Base-by-base conservation (phyloP, 495 filamentous ascomycete species). In the Neohortaea acidophila region DNA sequence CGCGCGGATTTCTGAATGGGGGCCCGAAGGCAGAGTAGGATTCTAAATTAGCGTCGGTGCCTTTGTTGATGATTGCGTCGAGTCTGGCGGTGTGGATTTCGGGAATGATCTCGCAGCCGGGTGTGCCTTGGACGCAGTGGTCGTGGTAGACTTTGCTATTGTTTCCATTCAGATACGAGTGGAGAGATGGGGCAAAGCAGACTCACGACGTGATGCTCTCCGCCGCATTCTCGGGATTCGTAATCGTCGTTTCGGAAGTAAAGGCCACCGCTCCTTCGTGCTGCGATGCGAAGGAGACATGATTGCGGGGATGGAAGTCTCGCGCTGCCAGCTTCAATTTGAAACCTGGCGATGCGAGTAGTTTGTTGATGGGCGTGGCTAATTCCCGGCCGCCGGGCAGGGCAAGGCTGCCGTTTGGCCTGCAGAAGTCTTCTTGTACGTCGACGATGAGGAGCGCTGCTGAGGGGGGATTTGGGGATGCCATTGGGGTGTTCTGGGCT, bases 1-100 rank as follows among this genome's bases (percentile, higher is more conserved):
- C 57, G 36, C 59, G 52, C n/a, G 62, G 55, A 33, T 72, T 72
- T 0, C 60, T 61, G 56, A 81, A 82, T 0, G 79, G 79, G 55
- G 81, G 77, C 34, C 73, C 75, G 53, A 97, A 94, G 3, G 73
- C 83, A 35, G 75, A 81, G 57, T 94, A 96, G 83, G 92, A 92
- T 60, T 97, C 89, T 7, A 91, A 67, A 29, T 67, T 63, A 22
- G 64, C 46, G 43, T 84, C 67, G 46, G 64, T 66, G 23, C 89
- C 89, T 59, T 97, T 97, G 43, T 80, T 66, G 28, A 93, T 63
- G 28, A 80, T 59, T 20, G 59, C 43, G 52, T 91, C 68, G 36
- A 91, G 44, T 25, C 62, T 67, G 13, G 51, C 49, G 12, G 51
- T 37, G 44, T 84, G 65, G 15, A 96, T 65, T 57, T 89, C 86